Percentiles rank a stretch among this genome's conserved stretches.
Conservation (phyloP, 805 yeast species). For the Pichia kluyveri region DNA sequence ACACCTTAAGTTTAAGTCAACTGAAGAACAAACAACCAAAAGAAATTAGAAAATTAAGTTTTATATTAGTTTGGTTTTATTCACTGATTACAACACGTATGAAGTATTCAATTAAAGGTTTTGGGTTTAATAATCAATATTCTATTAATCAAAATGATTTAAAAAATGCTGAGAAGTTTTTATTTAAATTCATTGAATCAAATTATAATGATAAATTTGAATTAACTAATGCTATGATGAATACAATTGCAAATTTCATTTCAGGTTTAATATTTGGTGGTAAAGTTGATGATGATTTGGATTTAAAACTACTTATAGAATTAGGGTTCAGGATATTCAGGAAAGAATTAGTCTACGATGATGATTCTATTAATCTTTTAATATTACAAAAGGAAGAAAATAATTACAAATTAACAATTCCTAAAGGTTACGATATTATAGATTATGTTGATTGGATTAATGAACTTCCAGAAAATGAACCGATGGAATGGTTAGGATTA, state of each 20-base stretch:
- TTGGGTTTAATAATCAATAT: constrained; percentile 52
- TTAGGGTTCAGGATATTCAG: constrained; percentile 34
- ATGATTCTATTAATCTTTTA: constrained; percentile 2
- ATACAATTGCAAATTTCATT: constrained; percentile 33
- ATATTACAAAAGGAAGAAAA: neutral
- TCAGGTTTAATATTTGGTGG: constrained; percentile 61
- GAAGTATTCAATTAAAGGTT: constrained; percentile 40
- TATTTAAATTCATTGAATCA: constrained; percentile 33
- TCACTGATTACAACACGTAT: constrained; percentile 50
- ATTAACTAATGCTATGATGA: neutral
- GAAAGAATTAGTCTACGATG: constrained; percentile 25
- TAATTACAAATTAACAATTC: constrained; percentile 24
- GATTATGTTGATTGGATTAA: constrained; percentile 39
- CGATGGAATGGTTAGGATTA: constrained; percentile 23
- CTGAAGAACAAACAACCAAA: constrained; percentile 20
- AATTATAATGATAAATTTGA: neutral
- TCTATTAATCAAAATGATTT: constrained; percentile 75
- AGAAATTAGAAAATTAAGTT: constrained; percentile 39
- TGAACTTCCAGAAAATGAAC: constrained; percentile 42
- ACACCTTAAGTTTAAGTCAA: constrained; percentile 6
- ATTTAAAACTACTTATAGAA: constrained; percentile 27
- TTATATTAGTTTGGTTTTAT: constrained; percentile 64
- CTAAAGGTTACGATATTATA: constrained; percentile 32
- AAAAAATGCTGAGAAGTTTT: constrained; percentile 35
- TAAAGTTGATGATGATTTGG: constrained; percentile 37